Percentiles rank a stretch among this genome's conserved stretches.
phyloP scores from a whole-genome alignment of 2,329 filamentous ascomycete genomes.

The Fusarium nurragi region DNA sequence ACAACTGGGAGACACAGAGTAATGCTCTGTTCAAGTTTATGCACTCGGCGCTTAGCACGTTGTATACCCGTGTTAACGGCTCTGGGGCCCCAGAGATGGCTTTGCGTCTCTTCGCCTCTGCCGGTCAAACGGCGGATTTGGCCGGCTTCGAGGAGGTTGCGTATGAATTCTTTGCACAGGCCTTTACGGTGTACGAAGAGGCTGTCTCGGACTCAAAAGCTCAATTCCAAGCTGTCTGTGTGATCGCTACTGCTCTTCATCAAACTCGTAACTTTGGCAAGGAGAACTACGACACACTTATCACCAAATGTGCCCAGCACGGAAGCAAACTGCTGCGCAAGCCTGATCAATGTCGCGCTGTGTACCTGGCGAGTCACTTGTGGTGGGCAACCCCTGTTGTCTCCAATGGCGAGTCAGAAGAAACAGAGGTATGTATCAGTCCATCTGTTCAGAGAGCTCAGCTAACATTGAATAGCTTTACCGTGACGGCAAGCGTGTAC shows the following conservation, averaged over 20 bases:
- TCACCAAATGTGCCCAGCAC: conserved; percentile 96
- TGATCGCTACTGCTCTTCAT: conserved; percentile 89
- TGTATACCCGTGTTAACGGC: conserved; percentile 85
- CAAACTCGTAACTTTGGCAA: conserved; percentile 90
- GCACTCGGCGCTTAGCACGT: conserved; percentile 84
- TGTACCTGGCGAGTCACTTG: conserved; percentile 94
- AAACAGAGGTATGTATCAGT: conserved; percentile 72
- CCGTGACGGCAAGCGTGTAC: conserved; percentile 94
- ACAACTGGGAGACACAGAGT: conserved; percentile 70
- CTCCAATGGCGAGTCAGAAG: conserved; percentile 80
- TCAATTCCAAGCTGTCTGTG: conserved; percentile 97
- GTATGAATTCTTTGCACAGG: conserved; percentile 98
- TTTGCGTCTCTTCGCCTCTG: conserved; percentile 88
- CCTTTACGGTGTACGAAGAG: conserved; percentile 98
- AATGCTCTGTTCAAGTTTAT: conserved; percentile 95
- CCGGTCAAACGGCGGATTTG: conserved; percentile 91
- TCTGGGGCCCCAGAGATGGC: conserved; percentile 85
- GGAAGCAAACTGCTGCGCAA: conserved; percentile 97
- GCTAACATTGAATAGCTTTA: conserved; percentile 73
- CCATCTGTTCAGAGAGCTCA: background rate
- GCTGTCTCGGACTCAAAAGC: conserved; percentile 94
- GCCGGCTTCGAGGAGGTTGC: conserved; percentile 93
- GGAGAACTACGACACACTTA: conserved; percentile 98
- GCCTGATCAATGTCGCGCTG: conserved; percentile 95
- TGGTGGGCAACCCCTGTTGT: conserved; percentile 96